These are phyloP conservation scores for Aspergillus alliaceus DNA, from an alignment of 2,329 filamentous ascomycete genomes.

Conservation along the genomic window DNA sequence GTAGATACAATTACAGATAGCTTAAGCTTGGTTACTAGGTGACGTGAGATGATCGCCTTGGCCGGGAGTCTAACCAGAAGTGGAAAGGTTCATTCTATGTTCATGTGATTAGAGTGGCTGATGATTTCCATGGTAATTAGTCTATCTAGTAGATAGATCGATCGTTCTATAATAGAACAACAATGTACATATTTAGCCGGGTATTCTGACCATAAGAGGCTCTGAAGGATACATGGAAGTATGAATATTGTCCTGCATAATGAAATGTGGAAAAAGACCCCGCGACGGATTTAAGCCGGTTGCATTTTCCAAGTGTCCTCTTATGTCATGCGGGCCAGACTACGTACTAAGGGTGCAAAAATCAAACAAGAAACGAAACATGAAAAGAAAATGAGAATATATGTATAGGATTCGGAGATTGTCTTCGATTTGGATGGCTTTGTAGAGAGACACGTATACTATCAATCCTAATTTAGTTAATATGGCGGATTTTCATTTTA, in stretches of 20 bases:
- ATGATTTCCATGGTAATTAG: not conserved
- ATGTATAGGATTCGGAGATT: not conserved
- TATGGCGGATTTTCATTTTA: not conserved
- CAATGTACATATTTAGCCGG: not conserved
- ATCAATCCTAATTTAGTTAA: no score
- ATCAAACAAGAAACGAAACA: not conserved
- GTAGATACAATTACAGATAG: not conserved
- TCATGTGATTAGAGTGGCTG: not conserved
- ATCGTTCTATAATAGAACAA: not conserved
- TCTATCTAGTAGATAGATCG: not conserved
- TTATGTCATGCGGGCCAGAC: not conserved
- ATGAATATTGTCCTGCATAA: not conserved
- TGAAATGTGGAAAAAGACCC: not conserved
- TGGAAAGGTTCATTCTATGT: not conserved
- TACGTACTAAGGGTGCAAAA: not conserved
- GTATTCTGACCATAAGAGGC: no score
- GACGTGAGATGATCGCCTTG: not conserved
- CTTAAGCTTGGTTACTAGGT: not conserved
- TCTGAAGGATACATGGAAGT: no score
- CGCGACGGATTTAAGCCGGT: no score
- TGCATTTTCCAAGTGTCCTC: not conserved
- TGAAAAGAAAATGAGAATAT: not conserved
- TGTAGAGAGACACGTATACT: no score
- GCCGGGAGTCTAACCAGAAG: not conserved
- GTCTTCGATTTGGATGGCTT: not conserved